Base-by-base conservation (phyloP, 106 monocot species). In the Posidonia australis region DNA sequence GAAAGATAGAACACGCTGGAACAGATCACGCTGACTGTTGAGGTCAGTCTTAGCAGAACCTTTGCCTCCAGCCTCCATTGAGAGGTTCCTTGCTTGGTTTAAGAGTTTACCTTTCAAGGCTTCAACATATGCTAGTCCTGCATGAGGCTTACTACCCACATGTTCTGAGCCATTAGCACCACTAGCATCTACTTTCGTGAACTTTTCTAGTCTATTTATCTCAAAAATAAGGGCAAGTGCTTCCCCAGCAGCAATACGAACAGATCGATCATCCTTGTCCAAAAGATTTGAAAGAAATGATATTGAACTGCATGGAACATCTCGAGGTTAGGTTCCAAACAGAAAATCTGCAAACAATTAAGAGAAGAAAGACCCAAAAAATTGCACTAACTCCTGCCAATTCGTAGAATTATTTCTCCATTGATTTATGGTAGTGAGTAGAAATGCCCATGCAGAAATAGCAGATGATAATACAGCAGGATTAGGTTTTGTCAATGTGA, bases 221-320 rank as follows among this genome's bases (percentile, higher is more conserved):
- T 91, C 91, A 71, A 98, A 87, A 55, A 80, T 79, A 57, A 88
- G 27, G 29, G 87, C 87, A 68, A 91, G 71, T 24, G 91, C 98
- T 91, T 98, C 98, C 32, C 98, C 98, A 77, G 98, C 82, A 77
- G 91, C 98, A 77, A 91, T 81, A 46, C 98, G 91, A 49, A 98
- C 87, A 57, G 79, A 56, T 59, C 90, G 84, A 65, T 98, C 98
- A 31, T 85, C 84, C 44, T 79, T 78, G 64, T 87, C 90, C 28
- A 98, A 66, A 13, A 91, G 75, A 60, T 74, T 83, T 17, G 80
- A 87, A 19, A 98, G 83, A 51, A 73, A 83, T 3, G 79, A 72
- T 61, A 98, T 72, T 44, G 82, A 77, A 56, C 98, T 98, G 20
- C 25, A 70, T 61, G 21, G n/a, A 17, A 61, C 17, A 21, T 26